phyloP scores from a whole-genome alignment of 139 green algal genomes.

The Nannochloris sp. region DNA sequence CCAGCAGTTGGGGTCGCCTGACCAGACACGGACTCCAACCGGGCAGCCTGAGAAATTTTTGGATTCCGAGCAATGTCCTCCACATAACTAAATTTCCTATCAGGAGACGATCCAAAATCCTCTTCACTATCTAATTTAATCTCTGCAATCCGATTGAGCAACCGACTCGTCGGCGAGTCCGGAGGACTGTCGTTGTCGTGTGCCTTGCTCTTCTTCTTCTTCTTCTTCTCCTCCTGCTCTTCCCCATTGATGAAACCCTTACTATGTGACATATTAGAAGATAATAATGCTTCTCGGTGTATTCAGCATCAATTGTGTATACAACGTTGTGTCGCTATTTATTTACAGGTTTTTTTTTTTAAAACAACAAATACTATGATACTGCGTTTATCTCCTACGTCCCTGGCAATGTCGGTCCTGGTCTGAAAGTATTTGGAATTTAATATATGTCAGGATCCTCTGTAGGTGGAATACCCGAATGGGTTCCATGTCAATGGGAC shows the following conservation, averaged over 20 bases:
- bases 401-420: no score
- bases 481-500: conserved; percentile 87
- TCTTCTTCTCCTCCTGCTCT: background rate
- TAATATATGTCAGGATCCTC: conserved; percentile 40
- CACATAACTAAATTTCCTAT: conserved; percentile 22
- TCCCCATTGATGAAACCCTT: background rate
- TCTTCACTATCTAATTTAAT: conserved; percentile 5
- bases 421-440: background rate
- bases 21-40: conserved; percentile 21
- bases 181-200: conserved; percentile 13
- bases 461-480: conserved; percentile 91
- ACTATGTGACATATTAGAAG: no score
- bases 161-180: conserved; percentile 11
- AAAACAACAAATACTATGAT: no score
- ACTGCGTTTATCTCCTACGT: no score
- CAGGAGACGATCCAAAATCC: background rate
- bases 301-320: no score
- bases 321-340: no score
- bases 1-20: background rate
- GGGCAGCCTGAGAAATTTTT: conserved; percentile 20
- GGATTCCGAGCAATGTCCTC: conserved; percentile 37
- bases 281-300: no score
- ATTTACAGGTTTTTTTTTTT: no score
- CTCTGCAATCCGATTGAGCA: conserved; percentile 14
- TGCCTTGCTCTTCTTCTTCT: background rate